These are phyloP conservation scores for Aquilaria malaccensis DNA, from an alignment of 345 rosid species.

Conservation along the genomic window DNA sequence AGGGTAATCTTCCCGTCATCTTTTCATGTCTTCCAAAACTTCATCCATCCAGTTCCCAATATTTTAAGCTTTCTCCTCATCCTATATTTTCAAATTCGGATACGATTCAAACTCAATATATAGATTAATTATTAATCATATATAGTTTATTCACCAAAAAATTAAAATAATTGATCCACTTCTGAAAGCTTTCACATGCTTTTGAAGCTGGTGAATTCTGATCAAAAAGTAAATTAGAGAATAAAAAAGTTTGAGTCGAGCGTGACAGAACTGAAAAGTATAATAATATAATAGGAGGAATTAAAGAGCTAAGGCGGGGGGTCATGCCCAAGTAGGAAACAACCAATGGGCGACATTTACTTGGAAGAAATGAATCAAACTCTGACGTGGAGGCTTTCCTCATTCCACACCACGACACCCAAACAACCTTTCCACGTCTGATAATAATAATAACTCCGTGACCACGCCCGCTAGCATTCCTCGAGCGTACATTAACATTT, in stretches of 20 bases:
- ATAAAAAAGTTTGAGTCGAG: no score
- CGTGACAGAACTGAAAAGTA: neutral
- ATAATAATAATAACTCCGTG: neutral
- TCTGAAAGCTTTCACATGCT: no score
- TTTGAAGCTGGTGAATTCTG: no score
- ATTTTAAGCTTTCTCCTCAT: neutral
- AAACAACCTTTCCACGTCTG: neutral
- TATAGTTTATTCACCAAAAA: no score
- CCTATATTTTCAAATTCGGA: neutral
- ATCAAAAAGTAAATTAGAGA: no score
- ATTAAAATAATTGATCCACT: no score
- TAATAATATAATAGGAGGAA: neutral
- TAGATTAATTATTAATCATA: no score
- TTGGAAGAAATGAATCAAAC: slow-evolving; percentile 12
- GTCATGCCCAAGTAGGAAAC: neutral
- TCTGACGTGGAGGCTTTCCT: slow-evolving; percentile 20
- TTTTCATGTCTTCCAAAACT: slow-evolving; percentile 13
- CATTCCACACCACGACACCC: slow-evolving; percentile 1
- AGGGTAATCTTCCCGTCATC: slow-evolving; percentile 17
- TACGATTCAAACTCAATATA: neutral
- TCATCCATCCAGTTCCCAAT: neutral
- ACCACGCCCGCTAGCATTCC: neutral
- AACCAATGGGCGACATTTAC: slow-evolving; percentile 13
- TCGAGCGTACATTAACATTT: neutral
- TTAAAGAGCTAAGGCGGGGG: neutral